Evolutionary conservation across 768 basidiomycete species (phyloP).

Genomic region (Asterophora lycoperdoides): DNA sequence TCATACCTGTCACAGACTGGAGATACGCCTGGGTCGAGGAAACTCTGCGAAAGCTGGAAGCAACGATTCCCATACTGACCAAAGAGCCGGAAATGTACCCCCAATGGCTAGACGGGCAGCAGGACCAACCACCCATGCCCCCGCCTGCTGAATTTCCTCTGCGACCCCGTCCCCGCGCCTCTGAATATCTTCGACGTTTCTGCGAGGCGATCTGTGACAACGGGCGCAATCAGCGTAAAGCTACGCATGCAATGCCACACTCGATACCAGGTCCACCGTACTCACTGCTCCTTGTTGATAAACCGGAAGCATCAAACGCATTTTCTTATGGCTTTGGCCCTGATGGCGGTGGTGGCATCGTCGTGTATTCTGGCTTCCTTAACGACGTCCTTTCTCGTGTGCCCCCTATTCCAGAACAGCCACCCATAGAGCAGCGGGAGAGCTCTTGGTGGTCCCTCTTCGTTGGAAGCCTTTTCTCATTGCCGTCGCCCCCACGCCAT

Average conservation of each 20-base stretch:
- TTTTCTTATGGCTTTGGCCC: conserved; percentile 96
- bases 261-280: conserved; percentile 80
- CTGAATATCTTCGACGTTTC: conserved; percentile 61
- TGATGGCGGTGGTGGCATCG: conserved; percentile 87
- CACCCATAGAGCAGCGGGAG: conserved; percentile 15
- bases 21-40: conserved; percentile 82
- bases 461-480: conserved; percentile 42
- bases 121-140: conserved; percentile 58
- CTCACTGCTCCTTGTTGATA: conserved; percentile 84
- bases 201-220: conserved; percentile 45
- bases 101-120: conserved; percentile 50
- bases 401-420: conserved; percentile 23
- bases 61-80: conserved; percentile 63
- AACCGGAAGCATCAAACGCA: conserved; percentile 80
- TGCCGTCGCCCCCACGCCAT: conserved; percentile 29
- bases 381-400: conserved; percentile 71
- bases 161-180: conserved; percentile 75
- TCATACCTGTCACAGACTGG: conserved; percentile 82
- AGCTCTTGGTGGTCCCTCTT: conserved; percentile 45
- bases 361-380: conserved; percentile 91
- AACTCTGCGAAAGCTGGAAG: conserved; percentile 74
- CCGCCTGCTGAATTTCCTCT: conserved; percentile 82
- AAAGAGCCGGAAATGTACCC: conserved; percentile 51
- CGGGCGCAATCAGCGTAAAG: conserved; percentile 27
- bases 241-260: conserved; percentile 42